Evolutionary conservation across 176 grass and related monocot species (phyloP), one percentile per base, ranked within the genome.

Genomic region (Melocanna baccifera): DNA sequence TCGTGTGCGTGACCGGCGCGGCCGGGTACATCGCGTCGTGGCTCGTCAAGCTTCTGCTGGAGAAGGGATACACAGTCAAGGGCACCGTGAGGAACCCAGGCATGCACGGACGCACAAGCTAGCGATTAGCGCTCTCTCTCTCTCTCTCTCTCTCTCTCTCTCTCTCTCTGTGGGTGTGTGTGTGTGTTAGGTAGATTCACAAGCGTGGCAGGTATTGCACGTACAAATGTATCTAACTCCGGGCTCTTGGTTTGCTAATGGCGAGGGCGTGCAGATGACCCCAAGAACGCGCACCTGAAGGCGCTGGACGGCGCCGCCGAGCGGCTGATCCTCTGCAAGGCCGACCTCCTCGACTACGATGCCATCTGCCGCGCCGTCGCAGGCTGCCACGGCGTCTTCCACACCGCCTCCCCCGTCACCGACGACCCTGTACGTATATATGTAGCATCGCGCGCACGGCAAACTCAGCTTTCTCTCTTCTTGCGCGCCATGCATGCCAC

Each of bases 41-140:
- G 93, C 68, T 98, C 0, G 93, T 98, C 26, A 98, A 95, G 87
- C 91, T 89, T 30, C 91, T 98, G 75, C 86, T 98, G 30, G 89
- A 93, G 87, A 98, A 92, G 55, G 96, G 93, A 0, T 95, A 95
- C 73, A 90, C 93, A 61, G 96, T 98, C 5, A 93, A 89, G 79
- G 96, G 96, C 76, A 98, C 93, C 22, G 96, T 98, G 14, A 90
- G 89, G 55, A 98, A 98, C 68, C 93, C 96, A 90, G 96, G 93
- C 87, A 94, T 68, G 67, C 30, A 46, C 51, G 18, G 25, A 59
- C 51, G 23, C 20, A 15, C 13, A 23, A 18, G 25, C 37, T 10
- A 56, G 9, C 12, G 32, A 28, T 40, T 52, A 67, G 7, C 14
- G 40, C 0, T 65, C 3, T 7, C 0, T 16, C 3, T 9, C 34